phyloP scores from a whole-genome alignment of 1,284 basidiomycete species.

The Sanghuangporus sanghuang region DNA sequence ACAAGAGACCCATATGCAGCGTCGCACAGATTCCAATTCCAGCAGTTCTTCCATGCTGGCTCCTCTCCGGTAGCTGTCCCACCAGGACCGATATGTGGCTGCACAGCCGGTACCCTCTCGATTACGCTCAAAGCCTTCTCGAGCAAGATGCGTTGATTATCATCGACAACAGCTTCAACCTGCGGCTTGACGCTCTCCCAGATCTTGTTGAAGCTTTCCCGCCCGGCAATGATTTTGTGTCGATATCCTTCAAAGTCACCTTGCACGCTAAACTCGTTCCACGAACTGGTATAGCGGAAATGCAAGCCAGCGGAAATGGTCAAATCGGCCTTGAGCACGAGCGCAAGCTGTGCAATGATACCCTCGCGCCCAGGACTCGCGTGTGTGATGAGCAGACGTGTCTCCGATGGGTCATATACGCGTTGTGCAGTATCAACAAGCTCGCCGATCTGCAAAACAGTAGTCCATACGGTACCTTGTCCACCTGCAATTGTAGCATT shows the following conservation, averaged over 20 bases:
- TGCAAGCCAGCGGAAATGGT: conserved; percentile 94
- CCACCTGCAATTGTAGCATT: conserved; percentile 95
- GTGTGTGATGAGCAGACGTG: conserved; percentile 89
- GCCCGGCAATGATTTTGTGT: conserved; percentile 74
- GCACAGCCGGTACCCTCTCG: conserved; percentile 69
- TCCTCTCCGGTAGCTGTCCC: conserved; percentile 64
- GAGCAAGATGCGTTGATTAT: conserved; percentile 83
- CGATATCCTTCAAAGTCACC: conserved; percentile 87
- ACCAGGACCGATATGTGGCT: conserved; percentile 50
- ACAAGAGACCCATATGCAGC: conserved; percentile 88
- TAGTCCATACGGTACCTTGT: conserved; percentile 99
- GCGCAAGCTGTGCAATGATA: conserved; percentile 84
- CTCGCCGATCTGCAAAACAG: conserved; percentile 95
- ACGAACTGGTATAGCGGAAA: conserved; percentile 93
- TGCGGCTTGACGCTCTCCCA: conserved; percentile 93
- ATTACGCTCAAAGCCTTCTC: conserved; percentile 88
- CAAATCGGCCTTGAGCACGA: conserved; percentile 90
- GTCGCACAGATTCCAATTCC: conserved; percentile 98
- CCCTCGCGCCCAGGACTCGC: conserved; percentile 92
- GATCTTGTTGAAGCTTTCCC: conserved; percentile 83
- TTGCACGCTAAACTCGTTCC: conserved; percentile 96
- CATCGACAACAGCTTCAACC: conserved; percentile 90
- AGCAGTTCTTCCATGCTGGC: conserved; percentile 94
- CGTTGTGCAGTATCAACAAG: conserved; percentile 96
- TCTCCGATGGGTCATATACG: conserved; percentile 90